Percentiles rank a stretch among this genome's conserved stretches.
These are phyloP conservation scores for Ascochyta lentis DNA, from an alignment of 2,329 filamentous ascomycete species.

Conservation along the genomic window DNA sequence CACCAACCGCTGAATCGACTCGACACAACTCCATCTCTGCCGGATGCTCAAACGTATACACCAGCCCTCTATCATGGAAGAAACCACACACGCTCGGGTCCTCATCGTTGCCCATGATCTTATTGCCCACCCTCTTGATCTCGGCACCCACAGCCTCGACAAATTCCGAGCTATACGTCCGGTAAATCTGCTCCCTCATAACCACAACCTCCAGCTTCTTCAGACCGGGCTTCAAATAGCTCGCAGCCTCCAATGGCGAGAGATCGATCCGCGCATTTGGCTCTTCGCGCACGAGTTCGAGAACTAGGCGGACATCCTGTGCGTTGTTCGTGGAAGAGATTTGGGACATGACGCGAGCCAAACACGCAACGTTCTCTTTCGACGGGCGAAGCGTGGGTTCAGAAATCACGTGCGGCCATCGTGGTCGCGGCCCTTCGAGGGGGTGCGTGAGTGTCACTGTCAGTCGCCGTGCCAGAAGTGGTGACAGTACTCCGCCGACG, in stretches of 20 bases:
- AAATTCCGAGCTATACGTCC: constrained; percentile 2
- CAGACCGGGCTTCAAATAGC: constrained; percentile 4
- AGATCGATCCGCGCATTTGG: constrained; percentile 5
- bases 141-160: constrained; percentile 6
- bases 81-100: not conserved
- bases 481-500: not conserved
- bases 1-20: constrained; percentile 6
- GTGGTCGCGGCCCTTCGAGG: constrained; percentile 11
- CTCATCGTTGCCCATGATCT: constrained; percentile 12
- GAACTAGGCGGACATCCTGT: constrained; percentile 3
- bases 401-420: constrained; percentile 12
- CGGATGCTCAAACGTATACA: constrained; percentile 4
- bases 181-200: constrained; percentile 15
- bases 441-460: constrained; percentile 13
- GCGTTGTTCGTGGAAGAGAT: not conserved
- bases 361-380: constrained; percentile 5
- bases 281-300: constrained; percentile 13
- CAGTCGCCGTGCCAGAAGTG: not conserved
- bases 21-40: constrained; percentile 12
- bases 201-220: constrained; percentile 12
- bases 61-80: constrained; percentile 4
- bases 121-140: constrained; percentile 8
- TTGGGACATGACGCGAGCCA: not conserved
- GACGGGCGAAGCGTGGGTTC: constrained; percentile 3
- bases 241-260: not conserved